Evolutionary conservation across 1,284 basidiomycete species (phyloP).

Genomic region (Cutaneotrichosporon sp.): DNA sequence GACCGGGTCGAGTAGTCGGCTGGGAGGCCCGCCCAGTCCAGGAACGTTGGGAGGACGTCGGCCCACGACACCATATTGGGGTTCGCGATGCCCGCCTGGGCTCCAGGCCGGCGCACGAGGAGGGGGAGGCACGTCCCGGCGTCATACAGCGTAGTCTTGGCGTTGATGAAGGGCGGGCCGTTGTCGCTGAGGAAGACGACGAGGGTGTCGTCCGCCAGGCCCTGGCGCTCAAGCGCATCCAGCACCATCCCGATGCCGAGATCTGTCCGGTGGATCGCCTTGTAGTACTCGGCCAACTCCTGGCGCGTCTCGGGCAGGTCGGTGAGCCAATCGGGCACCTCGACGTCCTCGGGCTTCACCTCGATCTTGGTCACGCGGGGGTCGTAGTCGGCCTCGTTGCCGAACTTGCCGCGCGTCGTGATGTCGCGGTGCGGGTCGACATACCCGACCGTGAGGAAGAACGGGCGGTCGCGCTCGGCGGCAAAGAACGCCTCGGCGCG

Average conservation of each 20-base stretch:
- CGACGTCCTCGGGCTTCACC: slow-evolving; percentile 13
- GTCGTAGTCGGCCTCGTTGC: slow-evolving; percentile 17
- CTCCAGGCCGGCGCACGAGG: slow-evolving; percentile 23
- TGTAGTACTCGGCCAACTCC: slow-evolving; percentile 31
- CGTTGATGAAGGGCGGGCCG: slow-evolving; percentile 34
- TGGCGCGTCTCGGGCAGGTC: slow-evolving; percentile 24
- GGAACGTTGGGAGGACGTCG: slow-evolving; percentile 30
- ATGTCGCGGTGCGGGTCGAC: slow-evolving; percentile 31
- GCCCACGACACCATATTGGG: slow-evolving; percentile 28
- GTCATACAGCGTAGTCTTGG: slow-evolving; percentile 35
- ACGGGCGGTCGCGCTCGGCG: slow-evolving; percentile 21
- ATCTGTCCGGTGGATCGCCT: slow-evolving; percentile 28
- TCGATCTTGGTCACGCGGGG: slow-evolving; percentile 3
- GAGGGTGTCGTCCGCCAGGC: slow-evolving; percentile 21
- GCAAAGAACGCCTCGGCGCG: slow-evolving; percentile 28
- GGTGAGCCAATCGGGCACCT: slow-evolving; percentile 23
- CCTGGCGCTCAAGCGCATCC: slow-evolving; percentile 14
- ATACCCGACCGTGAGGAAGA: slow-evolving; percentile 28
- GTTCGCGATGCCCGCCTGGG: slow-evolving; percentile 17
- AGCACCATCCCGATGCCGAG: slow-evolving; percentile 31
- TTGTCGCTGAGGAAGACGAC: slow-evolving; percentile 31
- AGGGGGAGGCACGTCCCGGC: slow-evolving; percentile 28
- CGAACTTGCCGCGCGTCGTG: slow-evolving; percentile 28
- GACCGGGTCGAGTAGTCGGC: too few species aligned
- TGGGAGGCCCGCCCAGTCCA: slow-evolving; percentile 25